These are phyloP conservation scores for Xylaria polymorpha DNA, from an alignment of 2,329 filamentous ascomycete species.

Conservation along the genomic window DNA sequence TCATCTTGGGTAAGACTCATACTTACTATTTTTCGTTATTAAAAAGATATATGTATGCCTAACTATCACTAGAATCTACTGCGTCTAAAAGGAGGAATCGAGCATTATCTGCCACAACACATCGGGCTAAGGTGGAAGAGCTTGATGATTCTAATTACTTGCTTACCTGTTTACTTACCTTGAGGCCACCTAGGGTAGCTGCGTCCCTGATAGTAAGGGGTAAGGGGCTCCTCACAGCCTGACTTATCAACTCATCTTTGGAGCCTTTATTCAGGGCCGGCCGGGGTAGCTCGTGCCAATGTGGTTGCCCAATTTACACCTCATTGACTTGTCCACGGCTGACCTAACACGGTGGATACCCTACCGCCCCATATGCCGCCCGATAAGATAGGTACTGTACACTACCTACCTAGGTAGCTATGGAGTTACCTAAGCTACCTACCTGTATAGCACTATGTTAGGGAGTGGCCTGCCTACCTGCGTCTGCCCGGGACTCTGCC, in stretches of 20 bases:
- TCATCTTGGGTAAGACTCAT: constrained; percentile 7
- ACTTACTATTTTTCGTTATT: not conserved
- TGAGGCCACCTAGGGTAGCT: not conserved
- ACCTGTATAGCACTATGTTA: not conserved
- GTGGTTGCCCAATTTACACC: constrained; percentile 1
- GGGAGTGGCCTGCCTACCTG: constrained; percentile 8
- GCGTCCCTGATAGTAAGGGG: not conserved
- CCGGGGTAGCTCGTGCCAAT: constrained; percentile 2
- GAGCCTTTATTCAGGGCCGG: not conserved
- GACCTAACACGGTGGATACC: constrained; percentile 18
- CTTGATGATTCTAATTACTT: not conserved
- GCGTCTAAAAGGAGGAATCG: not conserved
- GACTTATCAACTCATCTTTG: not conserved
- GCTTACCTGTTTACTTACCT: not conserved
- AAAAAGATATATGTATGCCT: not conserved
- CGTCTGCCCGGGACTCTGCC: constrained; percentile 17
- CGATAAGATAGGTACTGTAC: constrained; percentile 32
- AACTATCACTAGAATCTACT: constrained; percentile 2
- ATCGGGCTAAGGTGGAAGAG: not conserved
- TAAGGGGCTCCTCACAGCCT: not conserved
- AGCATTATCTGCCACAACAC: not conserved
- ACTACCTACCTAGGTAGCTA: too few relatives aligned
- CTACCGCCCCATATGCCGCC: constrained; percentile 22
- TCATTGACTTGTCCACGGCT: not conserved
- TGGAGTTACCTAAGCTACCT: constrained; percentile 9